Percentiles rank a stretch among this genome's conserved stretches.
phyloP scores from a whole-genome alignment of 257 asterid genomes.

The Solanum piurae region DNA sequence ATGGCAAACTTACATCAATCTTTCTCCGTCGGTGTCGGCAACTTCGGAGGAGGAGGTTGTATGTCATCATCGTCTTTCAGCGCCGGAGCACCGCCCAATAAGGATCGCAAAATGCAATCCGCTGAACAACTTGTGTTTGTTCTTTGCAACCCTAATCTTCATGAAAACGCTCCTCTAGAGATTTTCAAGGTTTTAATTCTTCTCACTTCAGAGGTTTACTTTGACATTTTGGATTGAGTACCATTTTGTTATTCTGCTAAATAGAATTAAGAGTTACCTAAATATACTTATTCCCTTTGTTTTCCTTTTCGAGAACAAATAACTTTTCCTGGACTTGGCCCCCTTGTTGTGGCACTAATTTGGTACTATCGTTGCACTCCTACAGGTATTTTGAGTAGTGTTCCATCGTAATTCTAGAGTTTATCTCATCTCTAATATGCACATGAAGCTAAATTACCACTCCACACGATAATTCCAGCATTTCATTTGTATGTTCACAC shows the following conservation, averaged over 20 bases:
- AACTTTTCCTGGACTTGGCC: slow-evolving; percentile 1
- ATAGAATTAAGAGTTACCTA: background rate
- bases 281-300: background rate
- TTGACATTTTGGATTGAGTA: background rate
- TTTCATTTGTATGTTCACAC: background rate
- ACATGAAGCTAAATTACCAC: background rate
- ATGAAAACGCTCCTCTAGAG: background rate
- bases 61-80: background rate
- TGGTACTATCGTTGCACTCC: slow-evolving; percentile 24
- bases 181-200: background rate
- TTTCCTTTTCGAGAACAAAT: slow-evolving; percentile 1
- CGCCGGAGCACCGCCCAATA: background rate
- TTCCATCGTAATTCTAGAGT: background rate
- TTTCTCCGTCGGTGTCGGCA: background rate
- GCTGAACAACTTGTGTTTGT: background rate
- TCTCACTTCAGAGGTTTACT: background rate
- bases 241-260: background rate
- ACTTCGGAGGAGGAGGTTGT: background rate
- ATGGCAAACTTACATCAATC: background rate
- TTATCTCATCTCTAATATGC: background rate
- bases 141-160: background rate
- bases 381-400: slow-evolving; percentile 18
- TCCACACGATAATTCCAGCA: background rate
- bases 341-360: slow-evolving; percentile 24
- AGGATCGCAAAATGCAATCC: background rate